Conservation (phyloP, 169 alveolate species). For the Plasmodium billcollinsi region DNA sequence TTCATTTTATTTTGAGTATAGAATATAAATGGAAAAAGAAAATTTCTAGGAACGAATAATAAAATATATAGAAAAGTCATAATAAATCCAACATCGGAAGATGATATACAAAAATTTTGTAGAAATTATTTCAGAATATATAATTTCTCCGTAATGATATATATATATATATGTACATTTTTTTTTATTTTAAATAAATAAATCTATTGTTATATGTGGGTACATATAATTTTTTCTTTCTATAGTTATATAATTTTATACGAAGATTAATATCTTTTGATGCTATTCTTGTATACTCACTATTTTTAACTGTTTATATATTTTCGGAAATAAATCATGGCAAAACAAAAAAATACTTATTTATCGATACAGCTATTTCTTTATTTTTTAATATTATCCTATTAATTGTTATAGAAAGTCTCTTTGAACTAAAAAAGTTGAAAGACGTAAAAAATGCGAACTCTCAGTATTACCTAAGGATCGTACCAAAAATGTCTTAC, state of each 20-base stretch:
- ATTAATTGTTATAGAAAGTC: constrained; percentile 60
- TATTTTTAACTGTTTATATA: constrained; percentile 59
- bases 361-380: constrained; percentile 60
- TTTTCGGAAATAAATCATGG: constrained; percentile 68
- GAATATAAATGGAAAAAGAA: constrained; percentile 58
- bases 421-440: constrained; percentile 54
- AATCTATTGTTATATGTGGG: not conserved
- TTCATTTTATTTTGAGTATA: not conserved
- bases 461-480: constrained; percentile 74
- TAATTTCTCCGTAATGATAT: constrained; percentile 52
- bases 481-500: constrained; percentile 66
- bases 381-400: constrained; percentile 29
- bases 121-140: constrained; percentile 74
- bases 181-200: constrained; percentile 7
- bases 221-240: constrained; percentile 25
- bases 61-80: constrained; percentile 73
- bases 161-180: constrained; percentile 13
- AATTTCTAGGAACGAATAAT: constrained; percentile 33
- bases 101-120: constrained; percentile 74
- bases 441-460: constrained; percentile 71
- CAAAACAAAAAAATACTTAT: constrained; percentile 23
- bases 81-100: constrained; percentile 77
- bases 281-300: constrained; percentile 52
- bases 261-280: constrained; percentile 65
- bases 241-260: constrained; percentile 56